These are phyloP conservation scores for Teratosphaeriaceae sp. DNA, from an alignment of 2,329 filamentous ascomycete species.

Conservation along the genomic window DNA sequence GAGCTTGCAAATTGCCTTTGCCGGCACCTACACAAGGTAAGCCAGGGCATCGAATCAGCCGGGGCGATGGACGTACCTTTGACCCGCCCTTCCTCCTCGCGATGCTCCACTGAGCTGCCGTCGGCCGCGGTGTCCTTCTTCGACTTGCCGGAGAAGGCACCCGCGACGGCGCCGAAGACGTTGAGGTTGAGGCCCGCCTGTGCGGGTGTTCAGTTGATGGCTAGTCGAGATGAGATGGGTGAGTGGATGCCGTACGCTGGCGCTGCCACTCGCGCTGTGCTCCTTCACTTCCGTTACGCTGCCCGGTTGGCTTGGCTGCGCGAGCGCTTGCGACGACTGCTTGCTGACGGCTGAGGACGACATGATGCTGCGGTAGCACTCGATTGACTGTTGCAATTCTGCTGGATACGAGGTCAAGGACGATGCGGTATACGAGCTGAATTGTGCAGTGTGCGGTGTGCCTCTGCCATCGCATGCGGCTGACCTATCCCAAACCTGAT, in stretches of 20 bases:
- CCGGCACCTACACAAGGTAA: conserved; percentile 24
- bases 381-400: conserved; percentile 14
- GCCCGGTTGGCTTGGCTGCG: not conserved
- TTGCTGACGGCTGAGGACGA: conserved; percentile 5
- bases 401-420: conserved; percentile 18
- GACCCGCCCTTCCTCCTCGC: conserved; percentile 21
- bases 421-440: no score
- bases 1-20: conserved; percentile 22
- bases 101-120: conserved; percentile 25
- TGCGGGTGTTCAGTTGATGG: not conserved
- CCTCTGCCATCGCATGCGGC: no score
- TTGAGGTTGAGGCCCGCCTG: conserved; percentile 33
- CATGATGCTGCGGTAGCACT: conserved; percentile 2
- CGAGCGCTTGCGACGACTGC: not conserved
- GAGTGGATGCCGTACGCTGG: conserved; percentile 21
- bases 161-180: conserved; percentile 30
- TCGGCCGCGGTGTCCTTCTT: conserved; percentile 25
- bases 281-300: conserved; percentile 24
- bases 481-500: no score
- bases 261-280: conserved; percentile 27
- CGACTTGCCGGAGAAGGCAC: conserved; percentile 28
- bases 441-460: no score
- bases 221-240: not conserved
- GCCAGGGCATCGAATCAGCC: conserved; percentile 2
- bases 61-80: conserved; percentile 25